Percentiles rank a stretch among this genome's conserved stretches.
phyloP scores from a whole-genome alignment of 2,329 filamentous ascomycete genomes.

The Xenosphaeropsis pyriputrescens region DNA sequence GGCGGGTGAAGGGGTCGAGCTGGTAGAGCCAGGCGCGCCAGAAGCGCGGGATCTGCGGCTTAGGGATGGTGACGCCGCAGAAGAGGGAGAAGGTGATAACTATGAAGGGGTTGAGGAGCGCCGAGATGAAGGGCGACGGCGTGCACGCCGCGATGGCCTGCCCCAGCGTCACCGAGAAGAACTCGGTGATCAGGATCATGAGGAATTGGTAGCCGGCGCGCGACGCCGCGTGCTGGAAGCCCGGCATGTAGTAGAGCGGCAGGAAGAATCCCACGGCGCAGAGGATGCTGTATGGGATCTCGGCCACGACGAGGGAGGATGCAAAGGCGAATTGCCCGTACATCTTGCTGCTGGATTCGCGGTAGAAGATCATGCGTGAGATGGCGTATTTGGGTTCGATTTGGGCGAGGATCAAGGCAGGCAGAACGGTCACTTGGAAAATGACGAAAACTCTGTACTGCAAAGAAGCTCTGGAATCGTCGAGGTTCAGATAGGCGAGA shows the following conservation, averaged over 20 bases:
- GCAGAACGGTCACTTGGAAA: conserved; percentile 78
- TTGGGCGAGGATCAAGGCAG: conserved; percentile 69
- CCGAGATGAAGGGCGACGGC: conserved; percentile 63
- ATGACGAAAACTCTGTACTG: conserved; percentile 83
- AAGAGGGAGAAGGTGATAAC: conserved; percentile 75
- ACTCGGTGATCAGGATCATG: conserved; percentile 68
- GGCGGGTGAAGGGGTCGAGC: conserved; percentile 68
- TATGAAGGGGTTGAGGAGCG: conserved; percentile 68
- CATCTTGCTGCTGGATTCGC: conserved; percentile 74
- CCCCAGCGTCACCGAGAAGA: conserved; percentile 70
- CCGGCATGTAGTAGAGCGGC: conserved; percentile 73
- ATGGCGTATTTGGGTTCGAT: conserved; percentile 67
- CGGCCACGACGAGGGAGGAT: conserved; percentile 62
- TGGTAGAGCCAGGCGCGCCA: conserved; percentile 74
- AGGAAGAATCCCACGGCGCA: conserved; percentile 73
- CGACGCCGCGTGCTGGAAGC: conserved; percentile 44
- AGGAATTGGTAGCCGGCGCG: conserved; percentile 80
- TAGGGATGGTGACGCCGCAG: conserved; percentile 75
- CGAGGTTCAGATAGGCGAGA: conserved; percentile 64
- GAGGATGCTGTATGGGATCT: conserved; percentile 71
- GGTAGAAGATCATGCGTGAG: conserved; percentile 69
- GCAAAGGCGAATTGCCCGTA: conserved; percentile 73
- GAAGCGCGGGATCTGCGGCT: conserved; percentile 62
- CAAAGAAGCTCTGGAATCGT: conserved; percentile 59
- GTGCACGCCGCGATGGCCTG: conserved; percentile 67